phyloP scores from a whole-genome alignment of 139 green algal genomes.

The Auxenochlorella pyrenoidosa region DNA sequence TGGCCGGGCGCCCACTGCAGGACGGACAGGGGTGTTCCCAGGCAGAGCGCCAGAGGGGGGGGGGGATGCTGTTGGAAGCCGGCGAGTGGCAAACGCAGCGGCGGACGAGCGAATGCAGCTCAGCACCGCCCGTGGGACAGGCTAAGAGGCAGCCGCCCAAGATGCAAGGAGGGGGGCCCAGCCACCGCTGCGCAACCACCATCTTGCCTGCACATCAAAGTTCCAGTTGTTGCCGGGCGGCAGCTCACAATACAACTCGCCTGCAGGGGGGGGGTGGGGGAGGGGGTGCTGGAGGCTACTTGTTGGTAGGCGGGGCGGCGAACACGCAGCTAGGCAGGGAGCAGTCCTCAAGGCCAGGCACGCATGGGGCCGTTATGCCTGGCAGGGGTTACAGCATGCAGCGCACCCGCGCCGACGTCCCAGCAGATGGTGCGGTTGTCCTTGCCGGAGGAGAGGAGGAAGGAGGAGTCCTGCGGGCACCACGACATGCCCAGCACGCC shows the following conservation, averaged over 20 bases:
- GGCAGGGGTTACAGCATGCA: too few relatives aligned
- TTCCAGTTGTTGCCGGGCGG: constrained; percentile 77
- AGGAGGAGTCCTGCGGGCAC: constrained; percentile 85
- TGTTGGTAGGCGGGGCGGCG: not conserved
- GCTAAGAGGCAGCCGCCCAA: too few relatives aligned
- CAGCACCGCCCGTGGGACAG: not conserved
- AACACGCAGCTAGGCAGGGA: not conserved
- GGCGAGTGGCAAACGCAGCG: not conserved
- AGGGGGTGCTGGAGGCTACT: too few relatives aligned
- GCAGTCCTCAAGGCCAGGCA: not conserved
- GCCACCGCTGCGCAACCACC: too few relatives aligned
- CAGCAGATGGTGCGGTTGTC: constrained; percentile 96
- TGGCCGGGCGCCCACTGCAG: constrained; percentile 43
- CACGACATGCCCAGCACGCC: constrained; percentile 94
- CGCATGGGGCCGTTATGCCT: too few relatives aligned
- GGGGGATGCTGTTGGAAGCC: not conserved
- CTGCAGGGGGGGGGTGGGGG: not conserved
- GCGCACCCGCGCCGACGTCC: constrained; percentile 72
- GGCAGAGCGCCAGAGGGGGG: not conserved
- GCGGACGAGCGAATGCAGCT: too few relatives aligned
- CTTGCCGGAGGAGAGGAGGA: constrained; percentile 93
- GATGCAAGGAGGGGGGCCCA: too few relatives aligned
- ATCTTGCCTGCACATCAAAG: constrained; percentile 78
- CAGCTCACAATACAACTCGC: constrained; percentile 68
- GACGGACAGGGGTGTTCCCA: not conserved